Evolutionary conservation across 257 asterid species (phyloP).

Genomic region (Forsythia suspensa): DNA sequence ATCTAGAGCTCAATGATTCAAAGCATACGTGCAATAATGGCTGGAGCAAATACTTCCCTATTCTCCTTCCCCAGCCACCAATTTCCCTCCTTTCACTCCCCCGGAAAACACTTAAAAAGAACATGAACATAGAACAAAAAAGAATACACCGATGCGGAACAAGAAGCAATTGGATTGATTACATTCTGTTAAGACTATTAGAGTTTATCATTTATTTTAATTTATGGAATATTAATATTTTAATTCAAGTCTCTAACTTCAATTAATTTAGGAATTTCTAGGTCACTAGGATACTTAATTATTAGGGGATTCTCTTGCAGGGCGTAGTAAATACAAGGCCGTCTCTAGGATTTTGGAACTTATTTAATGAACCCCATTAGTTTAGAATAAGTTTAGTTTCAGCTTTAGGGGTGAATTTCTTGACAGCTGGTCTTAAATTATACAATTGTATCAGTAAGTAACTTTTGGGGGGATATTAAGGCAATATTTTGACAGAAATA

Average conservation of each 20-base stretch:
- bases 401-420: background rate
- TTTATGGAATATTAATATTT: background rate
- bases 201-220: background rate
- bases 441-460: background rate
- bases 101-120: background rate
- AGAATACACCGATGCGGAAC: background rate
- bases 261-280: background rate
- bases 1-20: background rate
- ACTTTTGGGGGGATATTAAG: background rate
- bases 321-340: background rate
- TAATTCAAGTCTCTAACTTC: background rate
- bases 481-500: background rate
- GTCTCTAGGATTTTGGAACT: background rate
- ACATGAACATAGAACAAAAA: background rate
- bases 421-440: background rate
- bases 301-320: background rate
- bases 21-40: background rate
- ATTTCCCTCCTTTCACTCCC: background rate
- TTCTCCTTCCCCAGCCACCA: background rate
- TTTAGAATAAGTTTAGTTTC: background rate
- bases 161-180: background rate
- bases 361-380: background rate
- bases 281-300: background rate
- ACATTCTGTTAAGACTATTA: background rate
- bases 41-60: background rate